phyloP scores from a whole-genome alignment of 768 basidiomycete species.

The Tricholoma hemisulphureum region DNA sequence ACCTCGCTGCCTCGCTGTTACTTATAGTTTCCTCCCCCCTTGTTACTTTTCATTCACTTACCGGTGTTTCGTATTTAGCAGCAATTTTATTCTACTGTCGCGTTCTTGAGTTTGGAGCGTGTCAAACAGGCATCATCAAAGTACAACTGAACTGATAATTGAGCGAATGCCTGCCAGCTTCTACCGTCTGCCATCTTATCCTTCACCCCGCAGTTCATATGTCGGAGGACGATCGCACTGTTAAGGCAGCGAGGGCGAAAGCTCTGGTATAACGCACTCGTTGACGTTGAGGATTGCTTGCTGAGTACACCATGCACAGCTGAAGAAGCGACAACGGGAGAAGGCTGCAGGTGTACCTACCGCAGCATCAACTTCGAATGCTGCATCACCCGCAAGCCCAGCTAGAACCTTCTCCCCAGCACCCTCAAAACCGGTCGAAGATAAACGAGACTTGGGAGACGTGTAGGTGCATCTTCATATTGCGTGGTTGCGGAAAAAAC shows the following conservation, averaged over 20 bases:
- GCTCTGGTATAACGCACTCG: slow-evolving; percentile 54
- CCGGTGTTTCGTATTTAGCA: slow-evolving; percentile 48
- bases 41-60: slow-evolving; percentile 31
- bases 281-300: not conserved
- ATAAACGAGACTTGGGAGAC: slow-evolving; percentile 56
- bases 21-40: slow-evolving; percentile 36
- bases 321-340: slow-evolving; percentile 80
- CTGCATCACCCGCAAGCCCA: slow-evolving; percentile 39
- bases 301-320: slow-evolving; percentile 38
- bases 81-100: slow-evolving; percentile 30
- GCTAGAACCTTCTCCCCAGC: slow-evolving; percentile 51
- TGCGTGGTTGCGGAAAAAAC: slow-evolving; percentile 7
- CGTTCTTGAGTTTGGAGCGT: not conserved
- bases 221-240: slow-evolving; percentile 78
- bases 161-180: not conserved
- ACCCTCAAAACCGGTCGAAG: slow-evolving; percentile 41
- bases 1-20: slow-evolving; percentile 15
- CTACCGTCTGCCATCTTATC: not conserved
- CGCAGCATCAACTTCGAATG: slow-evolving; percentile 28
- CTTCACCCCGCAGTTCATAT: slow-evolving; percentile 23
- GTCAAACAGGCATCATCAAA: slow-evolving; percentile 8
- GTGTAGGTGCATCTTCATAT: slow-evolving; percentile 52
- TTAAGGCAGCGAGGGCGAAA: slow-evolving; percentile 80
- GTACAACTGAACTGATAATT: not conserved
- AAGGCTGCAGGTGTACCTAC: slow-evolving; percentile 48